Evolutionary conservation across 495 filamentous ascomycete species (phyloP).

Genomic region (Hypoxylon rickii): DNA sequence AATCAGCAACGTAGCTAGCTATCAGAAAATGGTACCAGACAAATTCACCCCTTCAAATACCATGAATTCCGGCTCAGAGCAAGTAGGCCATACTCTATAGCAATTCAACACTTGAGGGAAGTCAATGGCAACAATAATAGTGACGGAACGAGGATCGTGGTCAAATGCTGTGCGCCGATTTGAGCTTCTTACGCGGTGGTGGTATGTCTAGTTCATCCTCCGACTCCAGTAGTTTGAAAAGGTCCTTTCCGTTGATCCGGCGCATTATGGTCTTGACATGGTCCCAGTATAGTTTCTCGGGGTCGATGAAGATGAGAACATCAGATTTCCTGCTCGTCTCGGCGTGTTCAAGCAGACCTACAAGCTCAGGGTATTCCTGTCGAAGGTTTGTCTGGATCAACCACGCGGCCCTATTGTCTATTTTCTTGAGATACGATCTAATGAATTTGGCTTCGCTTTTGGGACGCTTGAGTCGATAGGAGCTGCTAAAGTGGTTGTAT

Average conservation of each 20-base stretch:
- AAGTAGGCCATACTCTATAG: not conserved
- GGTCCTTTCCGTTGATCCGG: slow-evolving; percentile 9
- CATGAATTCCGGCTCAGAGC: too few species aligned
- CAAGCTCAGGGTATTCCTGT: slow-evolving; percentile 19
- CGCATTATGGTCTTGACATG: slow-evolving; percentile 28
- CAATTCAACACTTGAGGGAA: too few species aligned
- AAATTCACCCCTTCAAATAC: not conserved
- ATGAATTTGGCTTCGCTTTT: slow-evolving; percentile 25
- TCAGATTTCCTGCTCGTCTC: slow-evolving; percentile 16
- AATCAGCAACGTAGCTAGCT: not conserved
- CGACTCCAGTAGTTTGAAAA: slow-evolving; percentile 19
- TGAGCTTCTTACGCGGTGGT: not conserved
- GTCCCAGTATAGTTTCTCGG: slow-evolving; percentile 12
- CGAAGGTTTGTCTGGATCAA: slow-evolving; percentile 18
- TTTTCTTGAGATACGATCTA: slow-evolving; percentile 20
- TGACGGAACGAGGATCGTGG: too few species aligned
- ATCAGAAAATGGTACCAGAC: not conserved
- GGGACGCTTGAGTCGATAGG: slow-evolving; percentile 28
- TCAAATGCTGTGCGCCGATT: not conserved
- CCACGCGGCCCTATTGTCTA: slow-evolving; percentile 20
- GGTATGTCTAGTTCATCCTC: not conserved
- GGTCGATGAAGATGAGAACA: slow-evolving; percentile 12
- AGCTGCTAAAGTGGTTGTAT: slow-evolving; percentile 29
- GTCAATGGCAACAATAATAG: too few species aligned
- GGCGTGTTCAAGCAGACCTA: not conserved